These are phyloP conservation scores for Phytophthora sojae DNA, from an alignment of 352 stramenopile genomes.

Conservation along the genomic window DNA sequence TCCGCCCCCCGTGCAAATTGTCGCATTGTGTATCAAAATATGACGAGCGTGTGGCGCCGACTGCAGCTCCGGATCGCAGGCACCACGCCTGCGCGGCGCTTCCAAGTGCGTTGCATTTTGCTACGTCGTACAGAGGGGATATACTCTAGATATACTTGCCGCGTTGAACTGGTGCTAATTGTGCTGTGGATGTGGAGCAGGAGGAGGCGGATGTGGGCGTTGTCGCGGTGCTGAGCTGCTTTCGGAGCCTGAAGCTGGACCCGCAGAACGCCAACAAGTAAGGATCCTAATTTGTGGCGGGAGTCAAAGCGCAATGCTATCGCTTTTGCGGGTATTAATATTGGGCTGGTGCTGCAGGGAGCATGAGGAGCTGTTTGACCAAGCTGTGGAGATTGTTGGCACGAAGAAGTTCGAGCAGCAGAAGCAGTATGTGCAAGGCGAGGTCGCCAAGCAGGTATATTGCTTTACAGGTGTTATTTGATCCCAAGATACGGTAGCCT, in stretches of 20 bases:
- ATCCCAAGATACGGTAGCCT: background rate
- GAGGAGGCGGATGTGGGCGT: conserved; percentile 85
- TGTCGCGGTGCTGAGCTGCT: conserved; percentile 81
- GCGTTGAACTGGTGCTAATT: background rate
- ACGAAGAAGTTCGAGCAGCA: conserved; percentile 87
- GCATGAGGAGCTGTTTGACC: conserved; percentile 74
- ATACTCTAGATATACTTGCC: background rate
- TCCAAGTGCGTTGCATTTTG: conserved; percentile 57
- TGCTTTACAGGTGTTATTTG: background rate
- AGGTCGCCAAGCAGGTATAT: conserved; percentile 66
- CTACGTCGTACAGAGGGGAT: background rate
- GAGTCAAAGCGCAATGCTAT: background rate
- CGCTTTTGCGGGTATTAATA: background rate
- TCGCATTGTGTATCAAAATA: too few relatives aligned
- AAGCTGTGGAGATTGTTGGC: conserved; percentile 74
- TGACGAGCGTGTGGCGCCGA: conserved; percentile 70
- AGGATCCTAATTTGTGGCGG: background rate
- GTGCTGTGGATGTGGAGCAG: conserved; percentile 37
- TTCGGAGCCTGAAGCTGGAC: conserved; percentile 68
- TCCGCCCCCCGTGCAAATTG: too few relatives aligned
- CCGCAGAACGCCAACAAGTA: conserved; percentile 58
- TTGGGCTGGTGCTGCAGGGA: conserved; percentile 44
- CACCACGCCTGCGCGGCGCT: conserved; percentile 81
- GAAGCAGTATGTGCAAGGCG: conserved; percentile 72
- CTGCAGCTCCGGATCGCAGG: conserved; percentile 82